These are phyloP conservation scores for Phytopythium delawarense DNA, from an alignment of 352 stramenopile genomes.

Conservation along the genomic window DNA sequence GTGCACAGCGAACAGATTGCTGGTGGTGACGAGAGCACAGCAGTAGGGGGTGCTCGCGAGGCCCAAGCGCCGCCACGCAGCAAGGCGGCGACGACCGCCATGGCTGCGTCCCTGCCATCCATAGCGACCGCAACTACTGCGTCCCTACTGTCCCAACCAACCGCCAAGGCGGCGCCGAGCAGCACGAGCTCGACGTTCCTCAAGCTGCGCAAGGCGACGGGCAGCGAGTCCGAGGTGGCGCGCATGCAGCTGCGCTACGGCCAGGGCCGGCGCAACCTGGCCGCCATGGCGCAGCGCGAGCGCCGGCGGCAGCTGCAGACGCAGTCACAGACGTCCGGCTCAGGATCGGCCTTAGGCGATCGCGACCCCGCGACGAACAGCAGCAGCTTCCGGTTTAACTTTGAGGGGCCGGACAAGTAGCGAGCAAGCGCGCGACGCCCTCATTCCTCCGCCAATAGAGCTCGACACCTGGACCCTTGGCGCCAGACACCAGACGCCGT, in stretches of 20 bases:
- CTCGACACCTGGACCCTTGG: not conserved
- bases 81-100: not conserved
- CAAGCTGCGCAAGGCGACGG: conserved; percentile 55
- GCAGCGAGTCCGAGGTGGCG: conserved; percentile 57
- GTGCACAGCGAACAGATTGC: not conserved
- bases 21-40: not conserved
- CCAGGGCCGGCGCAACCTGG: conserved; percentile 48
- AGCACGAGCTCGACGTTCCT: conserved; percentile 35
- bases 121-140: not conserved
- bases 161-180: not conserved
- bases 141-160: too few species aligned
- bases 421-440: not conserved
- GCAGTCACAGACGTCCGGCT: not conserved
- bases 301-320: conserved; percentile 20
- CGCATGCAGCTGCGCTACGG: conserved; percentile 75
- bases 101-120: not conserved
- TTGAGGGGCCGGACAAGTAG: conserved; percentile 11
- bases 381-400: conserved; percentile 35
- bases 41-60: not conserved
- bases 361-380: conserved; percentile 2
- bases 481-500: not conserved
- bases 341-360: not conserved
- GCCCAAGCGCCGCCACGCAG: not conserved
- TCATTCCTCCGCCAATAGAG: not conserved
- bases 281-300: conserved; percentile 43